These are phyloP conservation scores for Oryza rufipogon DNA, from an alignment of 176 grass and related monocot species.

Conservation along the genomic window DNA sequence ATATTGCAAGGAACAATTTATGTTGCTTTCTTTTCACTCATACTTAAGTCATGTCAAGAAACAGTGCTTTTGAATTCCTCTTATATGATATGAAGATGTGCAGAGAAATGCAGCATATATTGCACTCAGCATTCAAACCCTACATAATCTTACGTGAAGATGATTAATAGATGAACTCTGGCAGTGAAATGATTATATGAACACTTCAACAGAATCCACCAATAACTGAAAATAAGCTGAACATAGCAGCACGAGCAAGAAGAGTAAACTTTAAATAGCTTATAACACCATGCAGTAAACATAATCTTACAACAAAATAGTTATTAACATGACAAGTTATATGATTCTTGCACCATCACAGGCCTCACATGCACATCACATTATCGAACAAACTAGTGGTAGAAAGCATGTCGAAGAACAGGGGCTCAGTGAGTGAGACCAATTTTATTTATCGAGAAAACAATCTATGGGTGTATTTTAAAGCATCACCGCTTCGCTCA, in stretches of 20 bases:
- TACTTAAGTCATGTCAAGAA: neutral
- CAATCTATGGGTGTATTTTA: conserved; percentile 38
- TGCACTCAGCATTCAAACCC: neutral
- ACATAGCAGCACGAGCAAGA: neutral
- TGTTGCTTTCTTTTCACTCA: neutral
- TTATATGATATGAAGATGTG: neutral
- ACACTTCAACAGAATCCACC: neutral
- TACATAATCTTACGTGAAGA: neutral
- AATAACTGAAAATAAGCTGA: neutral
- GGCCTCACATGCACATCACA: conserved; percentile 15
- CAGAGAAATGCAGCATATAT: neutral
- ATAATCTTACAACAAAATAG: conserved; percentile 33
- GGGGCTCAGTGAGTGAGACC: conserved; percentile 1
- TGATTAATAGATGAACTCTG: no score
- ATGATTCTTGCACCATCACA: conserved; percentile 13
- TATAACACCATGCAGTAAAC: neutral
- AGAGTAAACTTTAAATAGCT: neutral
- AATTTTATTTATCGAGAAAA: conserved; percentile 41
- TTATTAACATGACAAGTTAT: neutral
- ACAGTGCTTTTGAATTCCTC: neutral
- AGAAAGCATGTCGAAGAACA: neutral
- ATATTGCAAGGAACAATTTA: neutral
- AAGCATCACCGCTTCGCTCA: conserved; percentile 6
- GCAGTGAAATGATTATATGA: neutral
- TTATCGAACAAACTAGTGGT: neutral